Base-by-base conservation (phyloP, 192 early-diverging fungal species). In the Coemansia sp. region DNA sequence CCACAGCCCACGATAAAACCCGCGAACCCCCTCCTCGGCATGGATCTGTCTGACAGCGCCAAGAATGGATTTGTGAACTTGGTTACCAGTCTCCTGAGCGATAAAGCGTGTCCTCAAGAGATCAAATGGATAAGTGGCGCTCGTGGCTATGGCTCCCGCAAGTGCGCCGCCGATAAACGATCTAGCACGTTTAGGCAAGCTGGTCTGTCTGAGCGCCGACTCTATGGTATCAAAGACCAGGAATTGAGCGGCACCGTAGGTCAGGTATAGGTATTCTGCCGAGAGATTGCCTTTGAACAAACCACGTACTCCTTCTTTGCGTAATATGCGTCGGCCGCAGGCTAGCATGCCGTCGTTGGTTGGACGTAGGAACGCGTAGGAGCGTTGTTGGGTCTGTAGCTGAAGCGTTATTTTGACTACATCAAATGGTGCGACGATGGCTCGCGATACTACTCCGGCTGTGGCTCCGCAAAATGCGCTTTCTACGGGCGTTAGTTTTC, bases 231-330 rank as follows among this genome's bases (percentile, higher is more conserved):
- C 77, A 60, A 93, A 96, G 8, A 87, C 73, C 45, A 90, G 78
- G 66, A 99, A 99, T 76, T 99, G 95, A 34, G 88, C 77, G 0
- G 90, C 91, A 7, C 95, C 94, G 68, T 97, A 99, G 5, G 90
- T 85, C 53, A 99, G 72, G 71, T 99, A 99, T 8, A 99, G 84
- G 64, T 93, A 95, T 75, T 93, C 93, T 7, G 97, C 97, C 0
- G 94, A 89, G 71, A 94, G 73, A 64, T 99, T 99, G 33, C 97
- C 97, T 62, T 97, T 97, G 87, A 93, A 99, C 34, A 96, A 80
- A 14, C 89, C 94, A 82, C 70, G 81, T 19, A 93, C 77, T 13
- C 96, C 96, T 77, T 98, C 96, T 48, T 91, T 89, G 16, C 75
- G 77, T 31, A 92, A 60, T 68, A 96, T 98, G 11, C 82, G 84